Conservation (phyloP, 176 grass and related monocot species). For the Secale cereale region DNA sequence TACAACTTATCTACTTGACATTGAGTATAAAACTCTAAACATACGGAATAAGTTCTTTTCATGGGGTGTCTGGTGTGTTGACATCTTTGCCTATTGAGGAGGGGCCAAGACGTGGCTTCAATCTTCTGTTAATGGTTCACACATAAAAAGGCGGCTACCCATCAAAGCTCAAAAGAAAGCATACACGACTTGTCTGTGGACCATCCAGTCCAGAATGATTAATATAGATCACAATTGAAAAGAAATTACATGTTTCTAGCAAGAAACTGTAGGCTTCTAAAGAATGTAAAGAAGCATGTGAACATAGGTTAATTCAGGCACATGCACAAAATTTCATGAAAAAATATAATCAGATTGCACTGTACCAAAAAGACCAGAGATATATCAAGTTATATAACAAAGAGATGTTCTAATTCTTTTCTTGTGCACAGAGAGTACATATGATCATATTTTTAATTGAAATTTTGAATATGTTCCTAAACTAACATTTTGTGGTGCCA, state of each 20-base stretch:
- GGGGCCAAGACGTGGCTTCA: not conserved
- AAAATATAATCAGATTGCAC: no score
- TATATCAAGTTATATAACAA: no score
- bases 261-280: not conserved
- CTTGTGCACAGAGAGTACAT: no score
- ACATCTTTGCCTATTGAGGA: not conserved
- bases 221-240: not conserved
- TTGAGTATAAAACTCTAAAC: constrained; percentile 2
- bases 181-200: not conserved
- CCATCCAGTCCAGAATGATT: not conserved
- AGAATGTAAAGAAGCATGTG: not conserved
- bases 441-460: no score
- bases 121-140: not conserved
- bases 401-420: no score
- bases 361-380: no score
- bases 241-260: not conserved
- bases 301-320: no score
- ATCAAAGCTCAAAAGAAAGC: not conserved
- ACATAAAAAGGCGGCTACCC: not conserved
- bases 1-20: not conserved
- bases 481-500: no score
- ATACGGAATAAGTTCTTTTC: not conserved
- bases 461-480: no score
- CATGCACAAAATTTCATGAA: no score
- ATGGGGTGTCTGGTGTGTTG: not conserved